Evolutionary conservation across 495 filamentous ascomycete genomes (phyloP).

Genomic region (Penicillium macrosclerotiorum): DNA sequence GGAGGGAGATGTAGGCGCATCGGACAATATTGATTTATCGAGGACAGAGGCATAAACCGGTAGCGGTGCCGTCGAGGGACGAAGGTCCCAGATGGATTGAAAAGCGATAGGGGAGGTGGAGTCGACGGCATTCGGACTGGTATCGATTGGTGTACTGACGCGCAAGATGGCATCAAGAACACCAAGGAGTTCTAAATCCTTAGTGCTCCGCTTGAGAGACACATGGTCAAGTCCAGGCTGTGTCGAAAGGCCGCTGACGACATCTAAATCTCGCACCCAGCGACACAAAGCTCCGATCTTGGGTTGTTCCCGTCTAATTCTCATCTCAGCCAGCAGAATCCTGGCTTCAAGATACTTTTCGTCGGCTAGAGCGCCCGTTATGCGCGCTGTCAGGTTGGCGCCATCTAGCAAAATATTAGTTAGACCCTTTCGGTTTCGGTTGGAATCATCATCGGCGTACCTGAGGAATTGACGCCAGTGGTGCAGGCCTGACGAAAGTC

Average conservation of each 20-base stretch:
- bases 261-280: slow-evolving; percentile 41
- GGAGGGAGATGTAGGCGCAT: slow-evolving; percentile 27
- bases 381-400: slow-evolving; percentile 39
- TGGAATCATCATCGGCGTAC: slow-evolving; percentile 11
- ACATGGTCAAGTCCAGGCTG: slow-evolving; percentile 22
- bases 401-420: slow-evolving; percentile 27
- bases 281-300: slow-evolving; percentile 42
- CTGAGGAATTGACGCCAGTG: slow-evolving; percentile 36
- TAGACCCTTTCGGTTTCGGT: not conserved
- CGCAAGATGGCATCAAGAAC: slow-evolving; percentile 39
- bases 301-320: slow-evolving; percentile 34
- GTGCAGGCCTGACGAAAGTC: slow-evolving; percentile 40
- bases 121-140: slow-evolving; percentile 20
- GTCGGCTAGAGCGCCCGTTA: slow-evolving; percentile 35
- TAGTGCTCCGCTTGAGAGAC: slow-evolving; percentile 22
- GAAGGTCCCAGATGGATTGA: slow-evolving; percentile 41
- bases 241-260: slow-evolving; percentile 40
- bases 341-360: slow-evolving; percentile 36
- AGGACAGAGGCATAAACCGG: slow-evolving; percentile 35
- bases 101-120: slow-evolving; percentile 36
- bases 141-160: slow-evolving; percentile 37
- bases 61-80: slow-evolving; percentile 28
- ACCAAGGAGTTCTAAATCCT: slow-evolving; percentile 27
- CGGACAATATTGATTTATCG: slow-evolving; percentile 32
- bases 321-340: slow-evolving; percentile 38